phyloP scores from a whole-genome alignment of 2,329 filamentous ascomycete genomes.

The Dactylellina parvicollis region DNA sequence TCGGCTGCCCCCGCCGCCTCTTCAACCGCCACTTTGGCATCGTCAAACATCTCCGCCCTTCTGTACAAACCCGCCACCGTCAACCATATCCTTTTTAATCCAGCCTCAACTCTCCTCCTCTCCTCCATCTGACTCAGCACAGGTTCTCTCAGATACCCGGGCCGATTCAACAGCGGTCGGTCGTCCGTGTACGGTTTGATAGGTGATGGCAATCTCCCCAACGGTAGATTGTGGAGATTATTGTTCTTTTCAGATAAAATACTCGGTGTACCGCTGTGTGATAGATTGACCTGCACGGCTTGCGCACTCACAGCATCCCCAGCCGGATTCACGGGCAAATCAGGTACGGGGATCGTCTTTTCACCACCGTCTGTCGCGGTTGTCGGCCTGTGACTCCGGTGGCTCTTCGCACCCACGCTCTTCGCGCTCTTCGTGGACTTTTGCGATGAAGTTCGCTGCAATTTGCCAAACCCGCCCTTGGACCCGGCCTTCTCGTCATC shows the following conservation, averaged over 20 bases:
- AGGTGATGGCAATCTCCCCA: slow-evolving; percentile 55
- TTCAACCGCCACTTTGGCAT: slow-evolving; percentile 79
- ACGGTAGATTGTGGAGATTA: slow-evolving; percentile 55
- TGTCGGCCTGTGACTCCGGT: neutral
- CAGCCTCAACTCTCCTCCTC: slow-evolving; percentile 61
- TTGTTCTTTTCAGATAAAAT: slow-evolving; percentile 27
- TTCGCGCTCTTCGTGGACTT: slow-evolving; percentile 38
- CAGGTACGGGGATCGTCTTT: neutral
- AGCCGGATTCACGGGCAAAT: neutral
- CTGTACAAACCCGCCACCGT: slow-evolving; percentile 89
- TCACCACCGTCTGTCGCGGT: neutral
- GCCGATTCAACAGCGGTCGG: slow-evolving; percentile 54
- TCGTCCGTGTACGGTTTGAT: slow-evolving; percentile 56
- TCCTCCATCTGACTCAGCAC: slow-evolving; percentile 56
- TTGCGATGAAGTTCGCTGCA: slow-evolving; percentile 27
- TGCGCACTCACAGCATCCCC: slow-evolving; percentile 26
- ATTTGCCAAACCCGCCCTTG: slow-evolving; percentile 25
- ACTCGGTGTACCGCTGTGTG: slow-evolving; percentile 17
- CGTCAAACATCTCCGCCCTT: slow-evolving; percentile 79
- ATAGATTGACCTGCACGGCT: slow-evolving; percentile 22
- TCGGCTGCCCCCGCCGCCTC: slow-evolving; percentile 83
- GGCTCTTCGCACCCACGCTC: slow-evolving; percentile 45
- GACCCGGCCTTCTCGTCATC: slow-evolving; percentile 36
- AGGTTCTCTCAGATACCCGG: slow-evolving; percentile 56
- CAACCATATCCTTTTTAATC: slow-evolving; percentile 84